These are phyloP conservation scores for Leishmania tropica DNA, from an alignment of 208 protist genomes.

Conservation along the genomic window DNA sequence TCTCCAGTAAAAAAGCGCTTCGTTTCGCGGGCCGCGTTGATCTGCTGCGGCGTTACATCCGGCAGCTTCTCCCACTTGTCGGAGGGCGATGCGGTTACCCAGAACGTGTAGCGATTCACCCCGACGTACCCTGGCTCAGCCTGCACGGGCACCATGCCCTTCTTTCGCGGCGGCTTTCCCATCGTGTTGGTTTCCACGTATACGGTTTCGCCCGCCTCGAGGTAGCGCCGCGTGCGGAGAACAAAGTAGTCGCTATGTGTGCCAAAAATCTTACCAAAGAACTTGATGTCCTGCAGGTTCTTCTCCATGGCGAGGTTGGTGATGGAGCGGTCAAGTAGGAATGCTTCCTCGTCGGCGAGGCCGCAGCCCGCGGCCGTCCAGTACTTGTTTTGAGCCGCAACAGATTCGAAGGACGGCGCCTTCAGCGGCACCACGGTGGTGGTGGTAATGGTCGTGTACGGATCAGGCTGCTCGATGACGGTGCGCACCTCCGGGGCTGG, in stretches of 20 bases:
- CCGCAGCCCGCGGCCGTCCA: constrained; percentile 78
- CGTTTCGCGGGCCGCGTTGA: constrained; percentile 85
- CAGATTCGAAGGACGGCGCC: constrained; percentile 74
- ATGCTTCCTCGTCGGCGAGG: constrained; percentile 82
- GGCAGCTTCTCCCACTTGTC: constrained; percentile 85
- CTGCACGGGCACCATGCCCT: constrained; percentile 80
- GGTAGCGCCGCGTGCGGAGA: constrained; percentile 76
- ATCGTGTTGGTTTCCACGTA: constrained; percentile 90
- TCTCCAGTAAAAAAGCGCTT: constrained; percentile 92
- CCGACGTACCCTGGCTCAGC: constrained; percentile 86
- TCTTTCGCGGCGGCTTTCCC: constrained; percentile 84
- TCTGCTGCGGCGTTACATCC: constrained; percentile 94
- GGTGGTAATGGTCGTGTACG: constrained; percentile 91
- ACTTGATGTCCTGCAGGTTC: constrained; percentile 83
- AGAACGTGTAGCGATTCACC: constrained; percentile 91
- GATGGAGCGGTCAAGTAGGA: constrained; percentile 90
- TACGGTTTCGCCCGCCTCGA: constrained; percentile 73
- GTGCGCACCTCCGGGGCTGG: constrained; percentile 81
- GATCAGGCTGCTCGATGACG: constrained; percentile 88
- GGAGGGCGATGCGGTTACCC: constrained; percentile 83
- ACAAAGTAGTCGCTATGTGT: constrained; percentile 83
- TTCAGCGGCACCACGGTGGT: constrained; percentile 82
- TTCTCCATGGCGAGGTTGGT: constrained; percentile 90
- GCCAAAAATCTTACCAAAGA: constrained; percentile 93
- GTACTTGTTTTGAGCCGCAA: constrained; percentile 77